Evolutionary conservation across 1,139 yeast genomes (phyloP), one percentile per base, ranked within the genome.

Genomic region (Scheffersomyces segobiensis): DNA sequence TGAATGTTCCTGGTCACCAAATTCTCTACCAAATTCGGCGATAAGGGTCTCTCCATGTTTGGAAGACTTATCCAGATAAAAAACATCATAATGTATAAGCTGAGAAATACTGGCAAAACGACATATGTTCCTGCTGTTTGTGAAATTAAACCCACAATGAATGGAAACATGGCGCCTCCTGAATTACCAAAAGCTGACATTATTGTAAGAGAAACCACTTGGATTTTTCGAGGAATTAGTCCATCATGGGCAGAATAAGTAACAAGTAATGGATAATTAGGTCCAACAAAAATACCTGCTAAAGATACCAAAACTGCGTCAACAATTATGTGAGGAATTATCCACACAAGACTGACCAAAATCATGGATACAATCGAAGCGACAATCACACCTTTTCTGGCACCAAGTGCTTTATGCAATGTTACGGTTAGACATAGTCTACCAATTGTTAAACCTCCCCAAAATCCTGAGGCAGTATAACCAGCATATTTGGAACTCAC

Each of bases 391-490:
- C 84, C 77, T 59, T 87, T 67, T 62, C 87, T 74, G 6, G 80
- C 76, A 0, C 88, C 87, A 49, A 81, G 57, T 2, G 8, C 24
- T 49, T 73, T 72, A 58, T 81, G 81, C 20, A 80, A 63, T 0
- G 75, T 73, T 42, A 78, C 67, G 2, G 85, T 80, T 26, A 86
- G 71, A 3, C 77, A 60, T 48, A 87, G 71, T 55, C 92, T 70
- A 1, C 91, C 91, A 5, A 85, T 52, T 0, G 91, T 86, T 46
- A 88, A 72, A 8, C 92, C 93, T 7, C 82, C 86, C 92, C 92
- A 88, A 63, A 83, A 87, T 0, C 91, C 92, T 8, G 91, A 84
- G 0, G 89, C 83, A 39, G 86, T 87, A 65, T 86, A 87, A 26
- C 91, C 91, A 57, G 81, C 80, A 5, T 80, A 69, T 0, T 66